Percentiles rank a stretch among this genome's conserved stretches.
These are phyloP conservation scores for Drechslerella coelobrocha DNA, from an alignment of 2,329 filamentous ascomycete genomes.

Conservation along the genomic window DNA sequence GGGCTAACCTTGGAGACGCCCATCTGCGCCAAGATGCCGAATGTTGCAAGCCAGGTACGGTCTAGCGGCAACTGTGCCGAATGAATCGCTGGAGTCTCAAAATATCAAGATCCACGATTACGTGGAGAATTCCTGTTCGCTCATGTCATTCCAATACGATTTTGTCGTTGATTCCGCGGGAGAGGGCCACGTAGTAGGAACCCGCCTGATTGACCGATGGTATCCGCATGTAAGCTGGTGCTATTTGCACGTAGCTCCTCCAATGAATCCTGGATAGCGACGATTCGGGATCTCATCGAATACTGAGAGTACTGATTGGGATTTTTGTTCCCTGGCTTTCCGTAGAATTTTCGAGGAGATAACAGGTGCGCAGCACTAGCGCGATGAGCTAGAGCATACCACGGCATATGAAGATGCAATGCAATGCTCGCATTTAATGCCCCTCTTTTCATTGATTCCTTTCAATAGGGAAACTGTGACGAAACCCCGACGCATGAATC, in stretches of 20 bases:
- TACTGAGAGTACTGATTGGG: background rate
- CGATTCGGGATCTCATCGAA: background rate
- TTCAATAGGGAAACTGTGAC: background rate
- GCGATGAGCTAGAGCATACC: constrained; percentile 21
- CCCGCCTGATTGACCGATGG: constrained; percentile 13
- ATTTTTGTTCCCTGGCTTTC: constrained; percentile 14
- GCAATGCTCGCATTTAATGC: constrained; percentile 13
- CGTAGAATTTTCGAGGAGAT: constrained; percentile 19
- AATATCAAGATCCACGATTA: background rate
- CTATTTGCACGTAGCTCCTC: background rate
- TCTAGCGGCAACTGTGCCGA: background rate
- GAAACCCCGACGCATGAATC: background rate
- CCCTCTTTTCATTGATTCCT: background rate
- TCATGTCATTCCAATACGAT: background rate
- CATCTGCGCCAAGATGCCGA: too few species aligned
- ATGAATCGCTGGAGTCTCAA: background rate
- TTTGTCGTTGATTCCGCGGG: background rate
- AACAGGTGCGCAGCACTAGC: constrained; percentile 15
- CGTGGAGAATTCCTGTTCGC: background rate
- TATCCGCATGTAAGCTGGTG: constrained; percentile 39
- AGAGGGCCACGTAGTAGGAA: background rate
- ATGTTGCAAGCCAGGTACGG: too few species aligned
- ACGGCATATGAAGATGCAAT: constrained; percentile 1
- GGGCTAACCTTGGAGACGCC: too few species aligned
- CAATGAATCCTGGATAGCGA: background rate